Base-by-base conservation (phyloP, 495 filamentous ascomycete species). In the Xylaria nigripes region DNA sequence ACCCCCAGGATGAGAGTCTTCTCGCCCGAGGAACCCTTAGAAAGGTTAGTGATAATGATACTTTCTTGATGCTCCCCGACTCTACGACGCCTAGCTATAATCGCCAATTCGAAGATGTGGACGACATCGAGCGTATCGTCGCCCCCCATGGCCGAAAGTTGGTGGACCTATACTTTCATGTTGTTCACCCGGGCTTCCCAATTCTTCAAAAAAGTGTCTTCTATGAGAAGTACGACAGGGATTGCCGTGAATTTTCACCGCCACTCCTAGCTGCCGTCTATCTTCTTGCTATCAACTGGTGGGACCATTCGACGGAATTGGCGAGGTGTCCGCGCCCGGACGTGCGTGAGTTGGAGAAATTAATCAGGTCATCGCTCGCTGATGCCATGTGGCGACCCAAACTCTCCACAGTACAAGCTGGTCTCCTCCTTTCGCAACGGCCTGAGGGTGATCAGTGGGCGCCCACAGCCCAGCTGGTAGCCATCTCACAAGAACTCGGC, bases 331-430 rank as follows among this genome's bases (percentile, higher is more conserved):
- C 83, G 25, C 81, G 83, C 53, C 88, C 90, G 6, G 86, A 96
- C 68, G 74, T 86, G 44, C 71, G 74, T 32, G 81, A 83, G 55
- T 72, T 96, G 34, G 92, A 96, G 70, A 80, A 84, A 56, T 73
- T 90, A 25, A 87, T 91, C 30, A 76, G 84, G 56, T 81, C 81
- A 45, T 78, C 86, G 27, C 74, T 96, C 44, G 81, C 79, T 2
- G 82, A 87, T 51, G 87, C 89, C 43, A 82, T 96, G 69, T 84
- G 86, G 51, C 76, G 85, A 56, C 88, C 93, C 2, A 95, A 92
- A 56, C 77, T 96, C n/a, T 91, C 92, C 15, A 93, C 91, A 2
- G 81, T 98, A 25, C 93, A 98, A 67, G 91, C 90, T 3, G 93
- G 92, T 9, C 72, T 98, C 45, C 69, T 98, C 32, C 77, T 98